Base-by-base conservation (phyloP, 495 filamentous ascomycete genomes). In the Aspergillus wentii region DNA sequence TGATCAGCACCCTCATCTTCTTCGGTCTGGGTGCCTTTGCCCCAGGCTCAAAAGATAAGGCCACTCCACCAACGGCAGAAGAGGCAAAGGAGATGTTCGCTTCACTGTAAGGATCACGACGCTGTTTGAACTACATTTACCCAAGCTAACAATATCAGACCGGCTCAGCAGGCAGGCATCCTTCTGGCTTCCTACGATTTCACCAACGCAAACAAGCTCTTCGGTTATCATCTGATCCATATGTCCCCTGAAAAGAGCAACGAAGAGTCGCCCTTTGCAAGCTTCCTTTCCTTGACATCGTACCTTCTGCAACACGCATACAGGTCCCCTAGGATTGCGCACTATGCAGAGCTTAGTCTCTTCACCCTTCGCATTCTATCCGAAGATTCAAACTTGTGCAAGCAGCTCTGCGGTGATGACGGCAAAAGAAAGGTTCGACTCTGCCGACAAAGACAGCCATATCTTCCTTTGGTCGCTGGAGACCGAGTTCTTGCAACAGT, bases 261-360 rank as follows among this genome's bases (percentile, higher is more conserved):
- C 25, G 69, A 81, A 31, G 80, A 94, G 50, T 71, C 83, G 2
- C 86, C 92, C 0, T 83, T 98, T 40, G 77, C 82, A 13, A 75
- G 75, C 46, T 94, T 92, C 58, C 68, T 97, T 27, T 97, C 94
- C 0, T 62, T 95, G 16, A 85, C 85, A 5, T 96, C 91, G 3
- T 98, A 97, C 59, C 73, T 97, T 17, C 72, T 95, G 19, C 90
- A 95, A 43, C 92, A 98, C 56, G 89, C 92, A 2, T 85, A 95
- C 56, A 79, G 90, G 7, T 92, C 91, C 5, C 48, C 69, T 25
- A 75, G 91, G 35, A 74, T 87, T 10, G 77, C 83, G 3, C 71
- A 83, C 30, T 98, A 98, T 57, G 79, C 84, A 9, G 81, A 89
- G 43, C 70, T 96, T 15, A 88, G 79, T 48, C 71, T 97, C 8